phyloP scores from a whole-genome alignment of 1,139 yeast genomes.

The Kurtzmaniella quercitrusa region DNA sequence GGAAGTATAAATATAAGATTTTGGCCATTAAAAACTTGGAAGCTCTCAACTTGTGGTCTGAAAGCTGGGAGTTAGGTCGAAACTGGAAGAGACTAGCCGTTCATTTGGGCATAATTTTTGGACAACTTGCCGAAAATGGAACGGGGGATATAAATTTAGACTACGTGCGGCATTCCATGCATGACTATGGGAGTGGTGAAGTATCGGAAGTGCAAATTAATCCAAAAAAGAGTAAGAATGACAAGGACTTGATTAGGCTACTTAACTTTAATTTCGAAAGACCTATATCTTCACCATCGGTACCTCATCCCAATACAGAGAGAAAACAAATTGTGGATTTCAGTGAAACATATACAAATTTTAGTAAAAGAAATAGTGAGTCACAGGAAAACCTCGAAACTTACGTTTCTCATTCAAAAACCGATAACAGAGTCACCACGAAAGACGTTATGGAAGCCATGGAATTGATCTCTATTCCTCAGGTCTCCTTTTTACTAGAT shows the following conservation, averaged over 20 bases:
- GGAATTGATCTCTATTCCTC: background rate
- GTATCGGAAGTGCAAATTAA: background rate
- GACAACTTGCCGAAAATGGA: conserved; percentile 13
- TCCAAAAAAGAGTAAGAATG: background rate
- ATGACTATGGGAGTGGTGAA: background rate
- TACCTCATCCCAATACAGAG: no score
- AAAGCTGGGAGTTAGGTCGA: conserved; percentile 24
- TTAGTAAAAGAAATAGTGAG: no score
- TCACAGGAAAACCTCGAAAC: no score
- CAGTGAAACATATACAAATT: no score
- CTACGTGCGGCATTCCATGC: conserved; percentile 16
- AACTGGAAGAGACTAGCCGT: conserved; percentile 20
- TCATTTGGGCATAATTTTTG: conserved; percentile 18
- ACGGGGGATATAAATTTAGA: conserved; percentile 16
- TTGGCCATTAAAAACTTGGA: conserved; percentile 19
- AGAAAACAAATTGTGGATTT: no score
- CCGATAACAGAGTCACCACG: conserved; percentile 8
- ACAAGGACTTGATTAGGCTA: no score
- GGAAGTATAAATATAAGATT: conserved; percentile 16
- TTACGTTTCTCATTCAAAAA: no score
- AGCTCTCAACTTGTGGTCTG: conserved; percentile 18
- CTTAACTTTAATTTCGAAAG: no score
- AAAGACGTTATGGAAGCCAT: background rate
- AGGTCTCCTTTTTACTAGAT: conserved; percentile 1
- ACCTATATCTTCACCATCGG: no score